Conservation (phyloP, 257 asterid species). For the Solanum acaule region DNA sequence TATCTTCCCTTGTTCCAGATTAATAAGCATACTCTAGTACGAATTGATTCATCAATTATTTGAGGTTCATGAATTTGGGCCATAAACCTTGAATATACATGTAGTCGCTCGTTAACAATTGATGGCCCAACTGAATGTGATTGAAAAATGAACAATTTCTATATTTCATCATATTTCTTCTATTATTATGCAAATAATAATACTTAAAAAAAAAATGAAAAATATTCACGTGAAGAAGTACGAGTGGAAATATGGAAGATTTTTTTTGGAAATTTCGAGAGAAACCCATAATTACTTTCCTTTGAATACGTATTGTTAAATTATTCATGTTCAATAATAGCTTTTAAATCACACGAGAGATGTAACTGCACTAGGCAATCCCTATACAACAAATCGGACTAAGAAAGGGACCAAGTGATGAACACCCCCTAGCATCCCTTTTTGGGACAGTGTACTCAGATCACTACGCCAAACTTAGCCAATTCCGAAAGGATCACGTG, state of each 20-base stretch:
- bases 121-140: neutral
- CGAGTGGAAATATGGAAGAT: neutral
- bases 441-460: neutral
- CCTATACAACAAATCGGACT: neutral
- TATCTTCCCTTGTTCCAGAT: neutral
- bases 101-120: neutral
- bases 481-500: neutral
- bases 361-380: neutral
- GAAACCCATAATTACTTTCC: accelerated
- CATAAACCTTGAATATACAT: neutral
- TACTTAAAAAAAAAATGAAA: neutral
- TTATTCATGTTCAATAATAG: neutral
- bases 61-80: neutral
- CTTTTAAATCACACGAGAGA: neutral
- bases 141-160: neutral
- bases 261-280: neutral
- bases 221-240: neutral
- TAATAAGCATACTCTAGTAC: neutral
- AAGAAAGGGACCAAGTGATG: neutral
- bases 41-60: too few species aligned
- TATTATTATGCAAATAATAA: neutral
- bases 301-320: neutral
- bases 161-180: neutral
- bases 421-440: neutral
- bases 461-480: neutral